Conservation (phyloP, 371 early-diverging fungal species). For the Blastocladiella emersonii region DNA sequence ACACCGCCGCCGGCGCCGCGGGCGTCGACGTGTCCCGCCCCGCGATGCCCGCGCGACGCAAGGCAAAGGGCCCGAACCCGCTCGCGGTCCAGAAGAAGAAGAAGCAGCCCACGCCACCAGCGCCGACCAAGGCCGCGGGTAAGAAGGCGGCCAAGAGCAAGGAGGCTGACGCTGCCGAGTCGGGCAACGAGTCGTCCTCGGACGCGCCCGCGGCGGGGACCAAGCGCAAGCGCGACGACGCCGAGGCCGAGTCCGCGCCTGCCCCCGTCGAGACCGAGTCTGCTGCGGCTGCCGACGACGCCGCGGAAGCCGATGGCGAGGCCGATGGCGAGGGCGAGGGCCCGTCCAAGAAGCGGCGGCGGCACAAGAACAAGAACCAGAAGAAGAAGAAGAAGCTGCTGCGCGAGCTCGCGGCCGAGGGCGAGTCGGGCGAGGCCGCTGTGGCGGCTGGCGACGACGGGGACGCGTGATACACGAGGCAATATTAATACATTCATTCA, state of each 20-base stretch:
- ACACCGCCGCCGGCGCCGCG: slow-evolving; percentile 12
- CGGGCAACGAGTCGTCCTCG: no score
- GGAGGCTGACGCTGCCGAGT: no score
- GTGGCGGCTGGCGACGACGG: no score
- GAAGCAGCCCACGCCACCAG: slow-evolving; percentile 15
- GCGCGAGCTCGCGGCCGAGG: no score
- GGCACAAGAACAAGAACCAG: background rate
- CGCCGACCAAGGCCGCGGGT: background rate
- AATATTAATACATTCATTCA: no score
- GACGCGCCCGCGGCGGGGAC: background rate
- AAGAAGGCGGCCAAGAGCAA: background rate
- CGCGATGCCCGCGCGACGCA: slow-evolving; percentile 25
- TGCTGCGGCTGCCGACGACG: background rate
- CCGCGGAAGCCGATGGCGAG: background rate
- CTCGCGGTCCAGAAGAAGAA: slow-evolving; percentile 69
- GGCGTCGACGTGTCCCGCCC: slow-evolving; percentile 5
- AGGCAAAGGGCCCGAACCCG: slow-evolving; percentile 70
- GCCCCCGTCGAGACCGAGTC: background rate
- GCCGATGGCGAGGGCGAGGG: no score
- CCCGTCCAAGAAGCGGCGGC: background rate
- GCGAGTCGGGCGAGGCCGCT: no score
- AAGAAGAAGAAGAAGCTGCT: no score
- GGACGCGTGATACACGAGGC: no score
- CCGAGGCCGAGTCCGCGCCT: background rate
- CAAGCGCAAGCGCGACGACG: background rate